Evolutionary conservation across 768 basidiomycete genomes (phyloP).

Genomic region (Boletus insuetus): DNA sequence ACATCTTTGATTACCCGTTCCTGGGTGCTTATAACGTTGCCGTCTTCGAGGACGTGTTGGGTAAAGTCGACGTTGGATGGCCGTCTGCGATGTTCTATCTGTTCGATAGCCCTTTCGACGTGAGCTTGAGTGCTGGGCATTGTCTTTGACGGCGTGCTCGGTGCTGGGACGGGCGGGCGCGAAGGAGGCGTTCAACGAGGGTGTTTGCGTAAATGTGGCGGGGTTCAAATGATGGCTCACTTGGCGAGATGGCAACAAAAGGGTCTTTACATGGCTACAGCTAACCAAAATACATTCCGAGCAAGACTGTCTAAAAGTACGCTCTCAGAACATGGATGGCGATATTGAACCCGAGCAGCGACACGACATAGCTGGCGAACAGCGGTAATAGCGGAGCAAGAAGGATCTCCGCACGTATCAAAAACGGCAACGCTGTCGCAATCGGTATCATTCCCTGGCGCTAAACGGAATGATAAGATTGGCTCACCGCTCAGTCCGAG

Average conservation of each 20-base stretch:
- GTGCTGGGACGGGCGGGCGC: slow-evolving; percentile 1
- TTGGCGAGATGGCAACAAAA: slow-evolving; percentile 6
- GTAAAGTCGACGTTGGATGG: slow-evolving; percentile 82
- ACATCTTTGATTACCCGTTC: slow-evolving; percentile 98
- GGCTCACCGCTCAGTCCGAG: slow-evolving; percentile 74
- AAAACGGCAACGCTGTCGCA: slow-evolving; percentile 81
- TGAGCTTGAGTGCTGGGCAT: slow-evolving; percentile 37
- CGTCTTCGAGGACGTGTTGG: slow-evolving; percentile 90
- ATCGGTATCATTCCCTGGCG: background rate
- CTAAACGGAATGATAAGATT: slow-evolving; percentile 1
- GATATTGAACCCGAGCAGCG: slow-evolving; percentile 88
- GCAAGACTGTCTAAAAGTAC: slow-evolving; percentile 53
- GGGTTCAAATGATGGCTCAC: slow-evolving; percentile 26
- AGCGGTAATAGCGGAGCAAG: slow-evolving; percentile 88
- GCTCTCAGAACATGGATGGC: slow-evolving; percentile 74
- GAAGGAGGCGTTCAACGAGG: background rate
- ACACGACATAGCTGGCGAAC: slow-evolving; percentile 81
- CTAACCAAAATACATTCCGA: background rate
- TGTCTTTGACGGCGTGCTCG: slow-evolving; percentile 12
- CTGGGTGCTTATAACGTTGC: slow-evolving; percentile 85
- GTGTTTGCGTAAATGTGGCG: slow-evolving; percentile 20
- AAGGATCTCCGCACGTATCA: slow-evolving; percentile 84
- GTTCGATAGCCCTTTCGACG: slow-evolving; percentile 35
- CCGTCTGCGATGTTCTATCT: slow-evolving; percentile 41
- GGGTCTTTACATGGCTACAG: slow-evolving; percentile 9